Evolutionary conservation across 2,329 filamentous ascomycete species (phyloP).

Genomic region (Venturia asperata): DNA sequence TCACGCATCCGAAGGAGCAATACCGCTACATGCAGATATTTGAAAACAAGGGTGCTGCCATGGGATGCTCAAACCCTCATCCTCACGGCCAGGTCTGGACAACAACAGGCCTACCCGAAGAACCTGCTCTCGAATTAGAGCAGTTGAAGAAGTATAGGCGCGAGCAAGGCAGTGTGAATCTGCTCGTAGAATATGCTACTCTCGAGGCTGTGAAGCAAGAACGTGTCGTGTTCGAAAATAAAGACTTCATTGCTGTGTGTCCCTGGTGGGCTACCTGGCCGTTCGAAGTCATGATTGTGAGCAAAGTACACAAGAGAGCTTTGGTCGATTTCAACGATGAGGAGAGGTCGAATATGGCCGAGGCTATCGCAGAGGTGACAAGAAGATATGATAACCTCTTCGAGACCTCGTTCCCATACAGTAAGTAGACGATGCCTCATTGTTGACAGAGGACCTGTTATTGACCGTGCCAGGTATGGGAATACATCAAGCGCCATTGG

Average conservation of each 20-base stretch:
- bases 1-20: constrained; percentile 58
- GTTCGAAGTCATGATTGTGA: constrained; percentile 86
- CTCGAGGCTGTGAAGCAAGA: constrained; percentile 77
- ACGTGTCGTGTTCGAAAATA: constrained; percentile 83
- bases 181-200: constrained; percentile 80
- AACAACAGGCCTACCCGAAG: constrained; percentile 82
- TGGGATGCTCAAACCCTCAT: constrained; percentile 98
- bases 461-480: constrained; percentile 59
- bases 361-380: constrained; percentile 80
- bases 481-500: constrained; percentile 87
- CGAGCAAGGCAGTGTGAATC: constrained; percentile 64
- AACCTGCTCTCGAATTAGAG: constrained; percentile 70
- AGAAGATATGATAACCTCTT: constrained; percentile 94
- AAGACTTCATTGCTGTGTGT: constrained; percentile 75
- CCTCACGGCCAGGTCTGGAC: constrained; percentile 97
- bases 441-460: background rate
- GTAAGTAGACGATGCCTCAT: constrained; percentile 39
- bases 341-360: constrained; percentile 69
- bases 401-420: constrained; percentile 94
- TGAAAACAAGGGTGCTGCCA: constrained; percentile 94
- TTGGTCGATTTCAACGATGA: constrained; percentile 70
- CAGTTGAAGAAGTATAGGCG: constrained; percentile 72
- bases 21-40: constrained; percentile 99
- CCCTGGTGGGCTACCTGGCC: constrained; percentile 99
- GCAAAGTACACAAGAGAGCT: constrained; percentile 75